phyloP scores from a whole-genome alignment of 2,329 filamentous ascomycete genomes.

The Aspergillus pseudonomiae region DNA sequence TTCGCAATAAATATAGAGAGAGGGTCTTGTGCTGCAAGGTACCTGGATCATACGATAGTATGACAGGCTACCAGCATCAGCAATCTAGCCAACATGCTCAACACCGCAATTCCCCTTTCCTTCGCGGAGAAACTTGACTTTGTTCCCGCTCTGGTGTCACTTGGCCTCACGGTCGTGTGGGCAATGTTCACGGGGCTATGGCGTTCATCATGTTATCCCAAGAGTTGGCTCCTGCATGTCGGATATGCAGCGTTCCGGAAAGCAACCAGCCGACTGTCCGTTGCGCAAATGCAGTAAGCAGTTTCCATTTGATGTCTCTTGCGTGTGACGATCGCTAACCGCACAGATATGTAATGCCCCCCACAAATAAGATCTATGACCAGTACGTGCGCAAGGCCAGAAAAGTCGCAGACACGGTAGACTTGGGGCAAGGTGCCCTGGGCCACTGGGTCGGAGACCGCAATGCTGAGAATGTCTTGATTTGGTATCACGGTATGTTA shows the following conservation, averaged over 20 bases:
- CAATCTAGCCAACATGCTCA: conserved; percentile 18
- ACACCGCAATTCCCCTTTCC: conserved; percentile 28
- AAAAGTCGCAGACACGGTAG: conserved; percentile 30
- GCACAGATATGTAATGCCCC: conserved; percentile 24
- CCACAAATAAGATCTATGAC: conserved; percentile 35
- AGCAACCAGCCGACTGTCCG: conserved; percentile 29
- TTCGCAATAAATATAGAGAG: not conserved
- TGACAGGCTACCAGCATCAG: not conserved
- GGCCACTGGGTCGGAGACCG: conserved; percentile 45
- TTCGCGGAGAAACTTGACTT: conserved; percentile 36
- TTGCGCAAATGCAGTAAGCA: conserved; percentile 34
- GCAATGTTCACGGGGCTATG: conserved; percentile 32
- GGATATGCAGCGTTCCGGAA: conserved; percentile 40
- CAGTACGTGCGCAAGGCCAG: conserved; percentile 28
- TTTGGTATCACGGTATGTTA: conserved; percentile 42
- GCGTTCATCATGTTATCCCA: conserved; percentile 33
- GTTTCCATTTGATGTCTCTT: not conserved
- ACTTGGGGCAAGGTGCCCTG: conserved; percentile 35
- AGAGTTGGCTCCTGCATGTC: conserved; percentile 35
- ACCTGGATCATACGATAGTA: not conserved
- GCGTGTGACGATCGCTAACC: not conserved
- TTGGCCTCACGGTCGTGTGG: conserved; percentile 31
- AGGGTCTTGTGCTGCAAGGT: not conserved
- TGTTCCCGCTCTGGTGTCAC: conserved; percentile 34
- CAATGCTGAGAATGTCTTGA: conserved; percentile 41